Evolutionary conservation across 2,329 filamentous ascomycete genomes (phyloP), one percentile per base, ranked within the genome.

Genomic region (Botrytis sinoallii): DNA sequence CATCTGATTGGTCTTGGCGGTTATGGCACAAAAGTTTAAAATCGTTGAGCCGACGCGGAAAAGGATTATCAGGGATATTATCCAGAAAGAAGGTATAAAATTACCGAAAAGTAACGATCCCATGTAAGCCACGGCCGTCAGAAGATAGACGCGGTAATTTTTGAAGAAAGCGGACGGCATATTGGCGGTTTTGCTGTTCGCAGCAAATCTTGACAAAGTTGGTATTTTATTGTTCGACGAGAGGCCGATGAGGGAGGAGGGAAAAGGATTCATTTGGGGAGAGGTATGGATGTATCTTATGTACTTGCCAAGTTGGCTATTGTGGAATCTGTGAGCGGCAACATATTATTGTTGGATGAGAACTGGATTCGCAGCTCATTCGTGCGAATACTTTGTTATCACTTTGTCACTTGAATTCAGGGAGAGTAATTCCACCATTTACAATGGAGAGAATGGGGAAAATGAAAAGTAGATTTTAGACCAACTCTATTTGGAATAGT

Each of bases 71-170:
- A 25, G 25, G 18, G 42, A 22, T 46, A 16, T 14, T 32, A 46
- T 46, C 63, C 63, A 22, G 40, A 42, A 10, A 57, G 52, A 32
- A 12, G 61, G 14, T 16, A n/a, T 35, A 16, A 44, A 44, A 71
- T 12, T 75, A 77, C 78, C 78, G 55, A 79, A 78, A n/a, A 79
- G 74, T 60, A 78, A 66, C 16, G 76, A 78, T 65, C 78, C 78
- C 76, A 78, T 78, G 52, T 79, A 78, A 22, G 77, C 77, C 70
- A 78, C 77, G 12, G 75, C 68, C 38, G 78, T 77, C 52, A 79
- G 75, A 16, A 78, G 32, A 60, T 78, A 78, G 69, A 78, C 75
- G 35, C 77, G 72, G 57, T 74, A 74, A 67, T 78, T 78, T 44
- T 76, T 76, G 73, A 78, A 78, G 52, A 78, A 78, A 18, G 63